Conservation (phyloP, 1,284 basidiomycete species). For the Salmacisia buchloeana region DNA sequence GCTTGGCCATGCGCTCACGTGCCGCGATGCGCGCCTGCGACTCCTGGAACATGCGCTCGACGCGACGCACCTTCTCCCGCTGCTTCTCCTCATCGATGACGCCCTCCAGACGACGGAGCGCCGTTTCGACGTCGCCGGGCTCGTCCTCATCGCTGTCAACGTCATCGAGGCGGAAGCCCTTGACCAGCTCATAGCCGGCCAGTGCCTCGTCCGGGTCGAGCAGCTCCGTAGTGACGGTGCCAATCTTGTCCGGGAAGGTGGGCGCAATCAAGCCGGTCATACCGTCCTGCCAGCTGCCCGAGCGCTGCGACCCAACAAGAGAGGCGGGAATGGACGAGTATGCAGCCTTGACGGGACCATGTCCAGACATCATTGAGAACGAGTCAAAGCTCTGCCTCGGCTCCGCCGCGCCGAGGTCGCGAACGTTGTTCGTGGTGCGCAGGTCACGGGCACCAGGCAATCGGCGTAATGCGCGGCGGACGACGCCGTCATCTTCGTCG, state of each 20-base stretch:
- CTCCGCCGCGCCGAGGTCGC: slow-evolving; percentile 22
- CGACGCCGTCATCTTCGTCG: slow-evolving; percentile 43
- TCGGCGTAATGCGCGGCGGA: slow-evolving; percentile 35
- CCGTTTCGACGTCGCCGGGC: slow-evolving; percentile 42
- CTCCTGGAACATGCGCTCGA: slow-evolving; percentile 32
- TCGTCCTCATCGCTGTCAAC: slow-evolving; percentile 35
- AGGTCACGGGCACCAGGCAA: slow-evolving; percentile 42
- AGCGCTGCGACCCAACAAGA: slow-evolving; percentile 7
- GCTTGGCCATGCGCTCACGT: neutral
- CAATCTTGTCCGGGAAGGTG: slow-evolving; percentile 23
- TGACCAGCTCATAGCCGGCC: slow-evolving; percentile 42
- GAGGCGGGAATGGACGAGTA: slow-evolving; percentile 4
- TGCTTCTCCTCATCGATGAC: slow-evolving; percentile 44
- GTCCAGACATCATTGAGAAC: slow-evolving; percentile 6
- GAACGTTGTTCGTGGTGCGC: slow-evolving; percentile 35
- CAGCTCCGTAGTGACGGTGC: slow-evolving; percentile 35
- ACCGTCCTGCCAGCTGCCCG: neutral
- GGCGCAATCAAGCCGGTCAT: neutral
- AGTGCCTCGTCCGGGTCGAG: slow-evolving; percentile 42
- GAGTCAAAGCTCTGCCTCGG: slow-evolving; percentile 31
- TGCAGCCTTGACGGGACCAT: slow-evolving; percentile 4
- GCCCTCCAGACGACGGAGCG: slow-evolving; percentile 38
- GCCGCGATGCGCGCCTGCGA: slow-evolving; percentile 7
- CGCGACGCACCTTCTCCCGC: slow-evolving; percentile 24
- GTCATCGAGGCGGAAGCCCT: slow-evolving; percentile 33